Evolutionary conservation across 257 asterid species (phyloP).

Genomic region (Asclepias syriaca): DNA sequence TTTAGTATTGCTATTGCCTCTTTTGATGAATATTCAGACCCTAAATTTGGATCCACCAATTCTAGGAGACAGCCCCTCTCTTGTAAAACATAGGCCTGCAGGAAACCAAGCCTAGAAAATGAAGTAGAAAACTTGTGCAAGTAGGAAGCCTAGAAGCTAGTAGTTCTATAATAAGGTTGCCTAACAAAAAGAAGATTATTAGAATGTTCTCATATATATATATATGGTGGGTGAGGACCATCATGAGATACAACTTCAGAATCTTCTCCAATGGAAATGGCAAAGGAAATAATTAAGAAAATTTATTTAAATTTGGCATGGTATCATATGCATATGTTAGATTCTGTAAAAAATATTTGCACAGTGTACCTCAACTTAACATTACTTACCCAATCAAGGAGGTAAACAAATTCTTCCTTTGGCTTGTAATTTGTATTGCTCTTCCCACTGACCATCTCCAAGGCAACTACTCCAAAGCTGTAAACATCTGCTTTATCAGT

Average conservation of each 20-base stretch:
- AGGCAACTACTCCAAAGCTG: slow-evolving; percentile 93
- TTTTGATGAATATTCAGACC: slow-evolving; percentile 51
- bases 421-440: slow-evolving; percentile 88
- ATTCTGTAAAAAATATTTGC: too few species aligned
- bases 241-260: not conserved
- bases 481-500: slow-evolving; percentile 88
- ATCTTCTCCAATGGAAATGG: too few species aligned
- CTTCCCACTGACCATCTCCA: slow-evolving; percentile 82
- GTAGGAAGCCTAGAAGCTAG: not conserved
- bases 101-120: not conserved
- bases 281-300: not conserved
- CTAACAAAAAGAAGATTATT: not conserved
- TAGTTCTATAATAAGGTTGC: not conserved
- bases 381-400: slow-evolving; percentile 77
- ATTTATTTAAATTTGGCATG: too few species aligned
- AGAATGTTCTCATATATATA: not conserved
- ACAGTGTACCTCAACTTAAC: not conserved
- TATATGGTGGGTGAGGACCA: not conserved
- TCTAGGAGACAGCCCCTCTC: slow-evolving; percentile 67
- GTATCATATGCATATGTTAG: too few species aligned
- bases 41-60: slow-evolving; percentile 71
- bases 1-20: slow-evolving; percentile 64
- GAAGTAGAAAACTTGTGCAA: not conserved
- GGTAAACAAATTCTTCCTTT: slow-evolving; percentile 63
- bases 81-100: slow-evolving; percentile 80